These are phyloP conservation scores for Vitis hybrid DNA, from an alignment of 177 flowering plant species.

Conservation along the genomic window DNA sequence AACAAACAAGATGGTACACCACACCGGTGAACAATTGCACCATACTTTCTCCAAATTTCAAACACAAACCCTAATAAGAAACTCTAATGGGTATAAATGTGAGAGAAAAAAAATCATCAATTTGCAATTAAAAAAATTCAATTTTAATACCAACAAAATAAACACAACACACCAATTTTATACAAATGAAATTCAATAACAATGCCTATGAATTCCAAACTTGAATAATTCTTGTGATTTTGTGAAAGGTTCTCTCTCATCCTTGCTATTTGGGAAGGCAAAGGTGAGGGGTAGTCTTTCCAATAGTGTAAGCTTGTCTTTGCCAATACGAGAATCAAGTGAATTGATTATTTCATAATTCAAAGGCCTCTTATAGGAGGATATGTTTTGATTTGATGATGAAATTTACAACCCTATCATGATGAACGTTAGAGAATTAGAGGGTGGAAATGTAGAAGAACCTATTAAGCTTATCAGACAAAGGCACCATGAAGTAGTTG, in stretches of 20 bases:
- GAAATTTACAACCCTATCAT: conserved; percentile 2
- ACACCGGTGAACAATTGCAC: too few relatives aligned
- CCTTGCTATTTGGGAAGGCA: conserved; percentile 47
- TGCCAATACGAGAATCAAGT: neutral
- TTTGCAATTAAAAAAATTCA: too few relatives aligned
- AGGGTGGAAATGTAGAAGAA: conserved; percentile 12
- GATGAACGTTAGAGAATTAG: neutral
- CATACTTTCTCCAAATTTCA: neutral
- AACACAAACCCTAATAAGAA: neutral
- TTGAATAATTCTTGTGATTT: neutral
- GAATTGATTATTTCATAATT: too few relatives aligned
- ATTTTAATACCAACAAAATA: too few relatives aligned
- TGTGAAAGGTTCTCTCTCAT: conserved; percentile 33
- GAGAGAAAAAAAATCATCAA: too few relatives aligned
- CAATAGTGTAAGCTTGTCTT: conserved; percentile 45
- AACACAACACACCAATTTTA: too few relatives aligned
- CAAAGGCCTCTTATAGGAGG: too few relatives aligned
- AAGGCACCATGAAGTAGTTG: conserved; percentile 12
- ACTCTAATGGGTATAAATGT: too few relatives aligned
- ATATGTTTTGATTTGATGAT: too few relatives aligned
- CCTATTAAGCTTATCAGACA: conserved; percentile 12
- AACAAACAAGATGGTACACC: too few relatives aligned
- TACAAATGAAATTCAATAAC: too few relatives aligned
- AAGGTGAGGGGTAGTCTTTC: conserved; percentile 49
- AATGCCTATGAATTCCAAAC: neutral